Base-by-base conservation (phyloP, 805 yeast species). In the Saccharomycopsis schoenii region DNA sequence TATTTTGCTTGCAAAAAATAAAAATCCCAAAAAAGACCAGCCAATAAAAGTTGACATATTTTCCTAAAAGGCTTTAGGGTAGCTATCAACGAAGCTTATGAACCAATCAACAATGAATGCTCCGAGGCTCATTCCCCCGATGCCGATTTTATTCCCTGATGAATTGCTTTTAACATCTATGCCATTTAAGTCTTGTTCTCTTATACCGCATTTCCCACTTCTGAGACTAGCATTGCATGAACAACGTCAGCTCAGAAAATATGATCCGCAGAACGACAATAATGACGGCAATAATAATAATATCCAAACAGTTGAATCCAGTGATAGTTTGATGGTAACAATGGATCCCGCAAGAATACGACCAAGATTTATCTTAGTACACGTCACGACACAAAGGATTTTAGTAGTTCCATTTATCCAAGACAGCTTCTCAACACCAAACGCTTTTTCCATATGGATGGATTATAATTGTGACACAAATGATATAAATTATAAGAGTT, bases 91-190 rank as follows among this genome's bases (percentile, higher is more conserved):
- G 3, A 29, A 21, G 34, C 21, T 25, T 6, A 19, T 21, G n/a
- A 21, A 21, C 15, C 34, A 47, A n/a, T 14, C 5, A 47, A 12
- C 19, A 19, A 47, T 41, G 51, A 21, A 10, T 17, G 10, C 39
- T 17, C 36, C 15, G 34, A 56, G 25, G 39, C 39, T 56, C 5
- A 57, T 34, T 55, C 60, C 62, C n/a, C 66, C 66, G 1, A 60
- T 55, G 40, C 66, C 66, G 9, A 56, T 64, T n/a, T 40, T 64
- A 17, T 58, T 55, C 25, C 66, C 66, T 9, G 47, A 64, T 47
- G 66, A 64, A 58, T 61, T 64, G 17, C 37, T 62, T 14, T 58
- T 64, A 43, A 64, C 60, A 50, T 61, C 62, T 47, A 64, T 64
- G 29, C 66, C 66, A 14, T 47, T 64, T 21, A 55, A 62, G 41